Evolutionary conservation across 306 rosid genomes (phyloP), one percentile per base, ranked within the genome.

Genomic region (Quercus wislizeni): DNA sequence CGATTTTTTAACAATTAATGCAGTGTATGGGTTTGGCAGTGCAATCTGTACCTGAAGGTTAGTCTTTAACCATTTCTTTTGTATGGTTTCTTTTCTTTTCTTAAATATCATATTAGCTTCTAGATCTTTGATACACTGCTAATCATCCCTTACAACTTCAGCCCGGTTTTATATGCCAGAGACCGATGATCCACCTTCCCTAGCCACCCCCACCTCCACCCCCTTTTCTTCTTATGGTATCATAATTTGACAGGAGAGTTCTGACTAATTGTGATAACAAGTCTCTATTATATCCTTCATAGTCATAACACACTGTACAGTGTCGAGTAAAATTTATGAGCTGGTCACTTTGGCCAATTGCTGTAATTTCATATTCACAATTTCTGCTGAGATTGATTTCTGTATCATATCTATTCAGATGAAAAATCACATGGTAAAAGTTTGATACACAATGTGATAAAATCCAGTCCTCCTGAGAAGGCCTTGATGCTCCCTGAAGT

Each of bases 21-120:
- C 82, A 92, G 98, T 82, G 86, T 83, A 76, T 83, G 9, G 88
- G 87, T 78, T 76, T 90, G 85, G 77, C 87, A 2, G 69, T 90
- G 85, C 87, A 87, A 79, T 79, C 94, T 56, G 73, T 72, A 41
- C 70, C 78, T 41, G 56, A 54, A 90, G 96, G 98, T 92, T 76
- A 77, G 89, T 78, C 46, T 77, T 80, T 69, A 61, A 70, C 49
- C 31, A 54, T 55, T 75, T 84, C 74, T 83, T 46, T 57, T n/a
- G 13, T 35, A 35, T 33, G 35, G 49, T 13, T 31, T 43, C n/a
- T 10, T 9, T 31, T 19, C 51, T 7, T 9, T 67, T 31, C 51
- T 67, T 33, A 23, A 67, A 18, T 18, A 19, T 4, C 1, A 33
- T 46, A 31, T 18, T 33, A 33, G 17, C 38, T 8, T 19, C 49